Percentiles rank a stretch among this genome's conserved stretches.
Conservation (phyloP, 148 eudicot species). For the Limonium bicolor region DNA sequence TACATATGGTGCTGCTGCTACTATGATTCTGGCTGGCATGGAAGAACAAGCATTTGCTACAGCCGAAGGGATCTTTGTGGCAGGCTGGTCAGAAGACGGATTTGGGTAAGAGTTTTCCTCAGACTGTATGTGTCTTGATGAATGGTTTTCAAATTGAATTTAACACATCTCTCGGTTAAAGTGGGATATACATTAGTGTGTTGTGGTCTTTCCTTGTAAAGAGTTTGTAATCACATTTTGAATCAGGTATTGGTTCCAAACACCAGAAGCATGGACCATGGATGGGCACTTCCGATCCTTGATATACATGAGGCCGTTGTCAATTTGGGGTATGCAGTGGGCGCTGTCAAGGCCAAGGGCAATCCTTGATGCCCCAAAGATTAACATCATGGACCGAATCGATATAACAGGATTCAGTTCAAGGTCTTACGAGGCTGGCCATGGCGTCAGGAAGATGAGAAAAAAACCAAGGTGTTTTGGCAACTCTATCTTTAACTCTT, state of each 20-base stretch:
- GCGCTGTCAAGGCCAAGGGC: conserved; percentile 65
- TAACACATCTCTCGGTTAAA: too few relatives aligned
- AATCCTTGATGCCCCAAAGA: conserved; percentile 48
- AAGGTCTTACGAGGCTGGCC: conserved; percentile 22
- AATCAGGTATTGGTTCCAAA: conserved; percentile 58
- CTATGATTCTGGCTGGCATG: conserved; percentile 96
- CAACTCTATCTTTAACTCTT: conserved; percentile 48
- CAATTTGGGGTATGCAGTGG: conserved; percentile 78
- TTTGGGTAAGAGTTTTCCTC: conserved; percentile 44
- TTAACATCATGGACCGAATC: conserved; percentile 64
- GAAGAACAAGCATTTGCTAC: conserved; percentile 71
- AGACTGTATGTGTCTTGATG: background rate
- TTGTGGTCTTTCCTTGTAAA: background rate
- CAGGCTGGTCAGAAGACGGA: conserved; percentile 99
- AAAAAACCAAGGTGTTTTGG: conserved; percentile 46
- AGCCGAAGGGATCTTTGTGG: conserved; percentile 82
- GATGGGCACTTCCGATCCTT: conserved; percentile 54
- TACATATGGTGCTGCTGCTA: conserved; percentile 77
- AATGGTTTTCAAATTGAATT: too few relatives aligned
- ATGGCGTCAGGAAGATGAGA: conserved; percentile 30
- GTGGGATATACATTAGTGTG: background rate
- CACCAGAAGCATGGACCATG: conserved; percentile 58
- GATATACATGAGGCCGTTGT: conserved; percentile 58
- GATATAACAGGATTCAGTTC: conserved; percentile 18
- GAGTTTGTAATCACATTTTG: background rate